Conservation (phyloP, 371 early-diverging fungal genomes). For the Edhazardia aedis region DNA sequence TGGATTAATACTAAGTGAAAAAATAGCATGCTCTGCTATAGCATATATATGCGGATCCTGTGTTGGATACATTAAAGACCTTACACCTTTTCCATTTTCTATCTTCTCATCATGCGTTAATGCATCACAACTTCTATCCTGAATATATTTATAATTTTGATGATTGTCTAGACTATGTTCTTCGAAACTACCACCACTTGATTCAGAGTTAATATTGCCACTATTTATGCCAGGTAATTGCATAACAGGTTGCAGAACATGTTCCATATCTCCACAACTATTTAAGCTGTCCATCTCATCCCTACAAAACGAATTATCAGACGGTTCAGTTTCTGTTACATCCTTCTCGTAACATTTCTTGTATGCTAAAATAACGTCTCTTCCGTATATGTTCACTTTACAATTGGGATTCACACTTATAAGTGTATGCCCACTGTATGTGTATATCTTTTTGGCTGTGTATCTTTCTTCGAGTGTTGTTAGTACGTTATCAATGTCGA, state of each 20-base stretch:
- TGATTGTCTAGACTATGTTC: background rate
- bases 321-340: background rate
- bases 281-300: background rate
- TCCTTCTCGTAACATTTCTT: background rate
- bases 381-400: conserved; percentile 67
- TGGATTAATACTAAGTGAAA: conserved; percentile 67
- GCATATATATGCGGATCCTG: conserved; percentile 78
- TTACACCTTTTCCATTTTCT: no score
- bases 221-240: background rate
- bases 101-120: no score
- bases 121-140: background rate
- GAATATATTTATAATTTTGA: background rate
- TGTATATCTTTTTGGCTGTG: conserved; percentile 48
- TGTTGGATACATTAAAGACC: conserved; percentile 49
- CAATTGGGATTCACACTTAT: conserved; percentile 93
- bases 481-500: background rate
- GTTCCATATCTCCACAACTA: background rate
- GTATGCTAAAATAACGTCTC: conserved; percentile 57
- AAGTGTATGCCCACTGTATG: conserved; percentile 90
- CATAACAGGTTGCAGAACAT: no score
- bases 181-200: background rate
- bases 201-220: background rate
- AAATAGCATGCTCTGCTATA: conserved; percentile 73
- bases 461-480: background rate
- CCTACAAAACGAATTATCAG: background rate